Evolutionary conservation across 805 yeast species (phyloP).

Genomic region (Cyberlindnera xishuangbannaensis): DNA sequence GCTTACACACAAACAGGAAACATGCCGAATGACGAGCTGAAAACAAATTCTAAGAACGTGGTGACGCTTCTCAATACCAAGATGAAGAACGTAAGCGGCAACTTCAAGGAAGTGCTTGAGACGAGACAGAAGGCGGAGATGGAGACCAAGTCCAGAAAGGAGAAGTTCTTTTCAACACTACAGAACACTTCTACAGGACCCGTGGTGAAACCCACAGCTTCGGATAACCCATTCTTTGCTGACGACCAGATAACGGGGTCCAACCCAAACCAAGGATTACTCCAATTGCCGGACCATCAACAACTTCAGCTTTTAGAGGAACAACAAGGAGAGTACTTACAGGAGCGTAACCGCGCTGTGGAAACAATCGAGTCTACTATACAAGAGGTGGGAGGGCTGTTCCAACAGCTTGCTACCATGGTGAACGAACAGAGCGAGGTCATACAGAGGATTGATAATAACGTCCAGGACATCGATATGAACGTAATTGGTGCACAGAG

Average conservation of each 20-base stretch:
- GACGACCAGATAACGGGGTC: slow-evolving; percentile 1
- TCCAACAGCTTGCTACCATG: slow-evolving; percentile 95
- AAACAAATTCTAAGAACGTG: slow-evolving; percentile 76
- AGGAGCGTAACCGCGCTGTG: slow-evolving; percentile 82
- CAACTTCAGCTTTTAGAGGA: slow-evolving; percentile 79
- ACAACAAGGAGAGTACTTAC: slow-evolving; percentile 68
- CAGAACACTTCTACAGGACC: slow-evolving; percentile 20
- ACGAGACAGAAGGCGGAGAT: slow-evolving; percentile 80
- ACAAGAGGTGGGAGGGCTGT: slow-evolving; percentile 90
- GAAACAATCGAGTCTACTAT: slow-evolving; percentile 97
- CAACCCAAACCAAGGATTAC: slow-evolving; percentile 27
- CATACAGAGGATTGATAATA: slow-evolving; percentile 90
- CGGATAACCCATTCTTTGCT: slow-evolving; percentile 35
- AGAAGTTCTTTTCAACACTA: slow-evolving; percentile 60
- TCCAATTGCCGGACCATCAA: slow-evolving; percentile 84
- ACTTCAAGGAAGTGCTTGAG: slow-evolving; percentile 85
- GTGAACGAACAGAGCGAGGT: slow-evolving; percentile 96
- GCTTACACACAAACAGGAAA: slow-evolving; percentile 37
- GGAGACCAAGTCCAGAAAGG: slow-evolving; percentile 74
- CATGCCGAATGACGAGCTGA: slow-evolving; percentile 45
- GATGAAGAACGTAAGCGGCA: slow-evolving; percentile 88
- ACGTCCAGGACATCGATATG: slow-evolving; percentile 87
- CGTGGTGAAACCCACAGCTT: slow-evolving; percentile 15
- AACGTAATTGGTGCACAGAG: slow-evolving; percentile 93
- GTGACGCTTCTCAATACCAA: slow-evolving; percentile 82